Evolutionary conservation across 1,139 yeast genomes (phyloP), one percentile per base, ranked within the genome.

Genomic region (Yamadazyma sp.): DNA sequence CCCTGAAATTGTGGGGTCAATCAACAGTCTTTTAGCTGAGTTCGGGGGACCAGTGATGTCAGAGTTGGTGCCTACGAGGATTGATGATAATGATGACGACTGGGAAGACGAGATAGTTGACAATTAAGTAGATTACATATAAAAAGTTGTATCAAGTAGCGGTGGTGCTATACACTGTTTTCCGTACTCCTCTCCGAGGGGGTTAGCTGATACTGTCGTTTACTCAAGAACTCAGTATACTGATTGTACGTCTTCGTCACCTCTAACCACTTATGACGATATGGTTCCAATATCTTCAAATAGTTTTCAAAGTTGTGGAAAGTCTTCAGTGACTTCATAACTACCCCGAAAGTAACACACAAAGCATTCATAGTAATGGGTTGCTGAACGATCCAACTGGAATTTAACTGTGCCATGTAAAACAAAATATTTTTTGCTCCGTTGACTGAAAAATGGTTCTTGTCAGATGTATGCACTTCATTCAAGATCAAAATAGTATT

Each of bases 21-120:
- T 85, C 1, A 59, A 64, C 33, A 64, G 54, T 10, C 59, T 84
- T 44, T 60, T 82, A 40, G 48, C 57, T 6, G 80, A 76, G 43
- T 61, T 82, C 30, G 89, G 88, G 3, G 88, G 88, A 3, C 78
- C 78, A 3, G 48, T 58, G 46, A 71, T 61, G 70, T 71, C 62
- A 49, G 73, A 72, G 53, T 63, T 71, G 50, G 50, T 71, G 54
- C 69, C 76, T n/a, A 64, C 62, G 48, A 63, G 62, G 45, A 61
- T 61, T 33, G 67, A 61, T 32, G 77, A 67, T 4, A 63, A 58
- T 13, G 72, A 69, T 34, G 71, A 64, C 29, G 69, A 59, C 16
- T 70, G 75, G 69, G 78, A 73, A 44, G 70, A 67, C 28, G 77
- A 72, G 44, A 66, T 78, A 17, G 55, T 52, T 10, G 58, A 61